Conservation (phyloP, 2,329 filamentous ascomycete genomes). For the Cladophialophora immunda region DNA sequence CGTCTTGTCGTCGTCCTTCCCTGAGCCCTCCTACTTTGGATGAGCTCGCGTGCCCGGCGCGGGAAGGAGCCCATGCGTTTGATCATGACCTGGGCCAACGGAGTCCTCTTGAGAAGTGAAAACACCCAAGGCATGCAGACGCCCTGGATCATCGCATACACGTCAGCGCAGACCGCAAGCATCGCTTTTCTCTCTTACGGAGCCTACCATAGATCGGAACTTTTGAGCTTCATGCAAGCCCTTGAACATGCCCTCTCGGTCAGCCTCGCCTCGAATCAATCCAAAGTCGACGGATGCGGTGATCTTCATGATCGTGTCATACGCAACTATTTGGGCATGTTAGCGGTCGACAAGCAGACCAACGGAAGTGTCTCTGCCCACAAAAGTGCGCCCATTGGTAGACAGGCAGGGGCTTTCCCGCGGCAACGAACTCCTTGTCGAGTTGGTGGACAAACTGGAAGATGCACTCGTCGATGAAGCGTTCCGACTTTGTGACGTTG, state of each 20-base stretch:
- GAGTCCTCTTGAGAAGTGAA: background rate
- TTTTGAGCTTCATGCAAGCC: constrained; percentile 18
- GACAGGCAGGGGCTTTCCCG: constrained; percentile 13
- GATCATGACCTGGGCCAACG: constrained; percentile 37
- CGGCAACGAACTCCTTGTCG: background rate
- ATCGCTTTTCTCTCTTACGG: background rate
- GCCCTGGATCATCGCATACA: background rate
- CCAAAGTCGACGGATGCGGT: constrained; percentile 19
- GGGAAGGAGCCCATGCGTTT: constrained; percentile 49
- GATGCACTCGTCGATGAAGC: constrained; percentile 3
- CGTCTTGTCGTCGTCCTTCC: constrained; percentile 11
- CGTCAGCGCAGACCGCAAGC: background rate
- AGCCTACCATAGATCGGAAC: constrained; percentile 16
- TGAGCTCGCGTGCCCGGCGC: constrained; percentile 44
- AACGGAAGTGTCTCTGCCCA: background rate
- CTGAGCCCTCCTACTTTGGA: constrained; percentile 44
- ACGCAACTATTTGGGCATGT: constrained; percentile 13
- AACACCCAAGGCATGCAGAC: constrained; percentile 8
- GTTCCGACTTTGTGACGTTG: background rate
- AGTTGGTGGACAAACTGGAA: constrained; percentile 2
- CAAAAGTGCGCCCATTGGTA: constrained; percentile 10
- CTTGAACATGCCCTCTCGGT: constrained; percentile 22
- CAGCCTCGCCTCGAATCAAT: constrained; percentile 16
- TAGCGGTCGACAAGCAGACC: background rate
- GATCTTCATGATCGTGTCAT: constrained; percentile 18